Percentiles rank a stretch among this genome's conserved stretches.
These are phyloP conservation scores for Durio zibethinus DNA, from an alignment of 345 rosid genomes.

Conservation along the genomic window DNA sequence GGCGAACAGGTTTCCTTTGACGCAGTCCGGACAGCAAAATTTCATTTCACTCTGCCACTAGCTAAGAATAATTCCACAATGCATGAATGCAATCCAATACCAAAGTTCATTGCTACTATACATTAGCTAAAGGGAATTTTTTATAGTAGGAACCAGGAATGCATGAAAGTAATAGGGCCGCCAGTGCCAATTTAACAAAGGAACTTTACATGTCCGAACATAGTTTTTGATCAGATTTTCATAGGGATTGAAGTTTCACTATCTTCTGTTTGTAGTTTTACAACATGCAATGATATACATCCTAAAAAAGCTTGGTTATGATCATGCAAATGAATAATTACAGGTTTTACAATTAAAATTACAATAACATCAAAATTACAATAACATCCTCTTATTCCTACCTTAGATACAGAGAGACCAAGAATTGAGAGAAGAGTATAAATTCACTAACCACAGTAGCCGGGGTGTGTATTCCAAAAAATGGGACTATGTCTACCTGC, in stretches of 20 bases:
- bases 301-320: constrained; percentile 39
- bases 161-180: neutral
- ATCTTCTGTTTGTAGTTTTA: constrained; percentile 39
- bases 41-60: neutral
- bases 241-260: constrained; percentile 9
- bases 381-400: constrained; percentile 33
- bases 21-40: neutral
- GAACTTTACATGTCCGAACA: neutral
- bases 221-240: neutral
- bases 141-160: neutral
- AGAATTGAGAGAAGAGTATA: constrained; percentile 75
- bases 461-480: constrained; percentile 81
- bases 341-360: constrained; percentile 30
- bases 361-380: constrained; percentile 17
- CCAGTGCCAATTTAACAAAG: neutral
- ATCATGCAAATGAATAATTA: constrained; percentile 50
- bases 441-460: constrained; percentile 84
- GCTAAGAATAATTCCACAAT: neutral
- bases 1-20: neutral
- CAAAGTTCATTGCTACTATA: neutral
- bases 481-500: constrained; percentile 93
- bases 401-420: constrained; percentile 75
- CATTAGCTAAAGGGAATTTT: neutral
- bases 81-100: neutral
- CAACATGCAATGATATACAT: constrained; percentile 43